Percentiles rank a stretch among this genome's conserved stretches.
Evolutionary conservation across 306 rosid genomes (phyloP).

Genomic region (Rubus idaeus): DNA sequence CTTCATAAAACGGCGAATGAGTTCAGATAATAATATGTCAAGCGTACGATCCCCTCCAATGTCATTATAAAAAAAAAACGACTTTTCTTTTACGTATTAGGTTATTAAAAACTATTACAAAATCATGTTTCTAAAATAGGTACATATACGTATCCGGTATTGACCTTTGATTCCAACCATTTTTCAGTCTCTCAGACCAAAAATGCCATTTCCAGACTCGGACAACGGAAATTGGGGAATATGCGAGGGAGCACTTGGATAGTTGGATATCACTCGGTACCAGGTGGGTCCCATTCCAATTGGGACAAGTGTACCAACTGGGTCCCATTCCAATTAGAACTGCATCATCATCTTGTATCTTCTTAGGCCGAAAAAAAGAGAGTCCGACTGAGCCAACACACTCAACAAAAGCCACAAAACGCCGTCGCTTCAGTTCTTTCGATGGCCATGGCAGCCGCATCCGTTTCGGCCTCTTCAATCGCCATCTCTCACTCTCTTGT

Average conservation of each 20-base stretch:
- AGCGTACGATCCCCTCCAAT: no score
- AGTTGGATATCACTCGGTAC: no score
- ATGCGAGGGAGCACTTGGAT: background rate
- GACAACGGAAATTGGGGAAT: background rate
- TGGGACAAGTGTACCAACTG: slow-evolving; percentile 4
- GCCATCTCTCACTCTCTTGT: slow-evolving; percentile 35
- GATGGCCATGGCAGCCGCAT: slow-evolving; percentile 44
- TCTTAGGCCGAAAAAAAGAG: background rate
- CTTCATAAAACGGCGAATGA: no score
- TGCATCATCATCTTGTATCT: background rate
- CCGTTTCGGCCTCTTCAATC: slow-evolving; percentile 35
- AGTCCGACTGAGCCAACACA: background rate
- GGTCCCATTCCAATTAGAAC: background rate
- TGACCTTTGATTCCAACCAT: no score
- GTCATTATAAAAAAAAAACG: no score
- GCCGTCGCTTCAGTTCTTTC: slow-evolving; percentile 6
- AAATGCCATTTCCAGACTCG: background rate
- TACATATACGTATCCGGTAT: no score
- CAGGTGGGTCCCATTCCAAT: background rate
- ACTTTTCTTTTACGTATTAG: no score
- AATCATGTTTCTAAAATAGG: no score
- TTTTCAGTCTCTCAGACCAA: no score
- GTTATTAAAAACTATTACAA: no score
- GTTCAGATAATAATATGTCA: no score
- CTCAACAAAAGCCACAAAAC: background rate